Evolutionary conservation across 2,329 filamentous ascomycete species (phyloP).

Genomic region (Arthrinium puccinioides): DNA sequence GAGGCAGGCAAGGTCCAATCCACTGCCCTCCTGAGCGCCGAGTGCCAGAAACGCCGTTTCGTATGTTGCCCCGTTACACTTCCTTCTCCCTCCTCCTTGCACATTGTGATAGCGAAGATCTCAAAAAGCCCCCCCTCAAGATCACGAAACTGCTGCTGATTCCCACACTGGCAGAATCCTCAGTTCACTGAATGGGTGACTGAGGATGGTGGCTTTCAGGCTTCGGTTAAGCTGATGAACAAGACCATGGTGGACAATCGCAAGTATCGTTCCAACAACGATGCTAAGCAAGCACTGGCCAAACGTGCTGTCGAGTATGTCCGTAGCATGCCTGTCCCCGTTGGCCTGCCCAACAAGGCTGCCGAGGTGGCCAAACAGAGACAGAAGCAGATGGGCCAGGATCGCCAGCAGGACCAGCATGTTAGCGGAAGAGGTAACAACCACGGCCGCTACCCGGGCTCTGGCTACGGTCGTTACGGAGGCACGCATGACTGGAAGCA

Average conservation of each 20-base stretch:
- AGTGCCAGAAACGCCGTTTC: conserved; percentile 20
- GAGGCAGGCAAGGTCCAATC: not conserved
- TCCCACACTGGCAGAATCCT: too few relatives aligned
- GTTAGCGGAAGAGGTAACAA: not conserved
- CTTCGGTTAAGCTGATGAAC: conserved; percentile 13
- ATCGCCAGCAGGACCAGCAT: not conserved
- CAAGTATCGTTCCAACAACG: conserved; percentile 5
- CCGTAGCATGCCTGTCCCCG: conserved; percentile 2
- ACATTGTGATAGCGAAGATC: not conserved
- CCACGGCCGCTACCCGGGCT: not conserved
- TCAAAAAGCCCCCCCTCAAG: not conserved
- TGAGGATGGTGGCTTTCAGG: conserved; percentile 7
- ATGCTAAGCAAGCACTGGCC: conserved; percentile 15
- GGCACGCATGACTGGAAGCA: not conserved
- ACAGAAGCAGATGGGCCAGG: not conserved
- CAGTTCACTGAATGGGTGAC: conserved; percentile 12
- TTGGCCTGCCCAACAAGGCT: not conserved
- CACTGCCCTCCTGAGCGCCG: conserved; percentile 7
- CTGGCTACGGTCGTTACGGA: not conserved
- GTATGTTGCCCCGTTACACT: not conserved
- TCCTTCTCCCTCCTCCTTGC: not conserved
- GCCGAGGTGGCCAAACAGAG: not conserved
- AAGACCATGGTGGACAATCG: conserved; percentile 7
- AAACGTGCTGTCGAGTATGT: conserved; percentile 6
- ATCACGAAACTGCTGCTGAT: not conserved